Base-by-base conservation (phyloP, 1,284 basidiomycete species). In the Neolentinus lepideus region DNA sequence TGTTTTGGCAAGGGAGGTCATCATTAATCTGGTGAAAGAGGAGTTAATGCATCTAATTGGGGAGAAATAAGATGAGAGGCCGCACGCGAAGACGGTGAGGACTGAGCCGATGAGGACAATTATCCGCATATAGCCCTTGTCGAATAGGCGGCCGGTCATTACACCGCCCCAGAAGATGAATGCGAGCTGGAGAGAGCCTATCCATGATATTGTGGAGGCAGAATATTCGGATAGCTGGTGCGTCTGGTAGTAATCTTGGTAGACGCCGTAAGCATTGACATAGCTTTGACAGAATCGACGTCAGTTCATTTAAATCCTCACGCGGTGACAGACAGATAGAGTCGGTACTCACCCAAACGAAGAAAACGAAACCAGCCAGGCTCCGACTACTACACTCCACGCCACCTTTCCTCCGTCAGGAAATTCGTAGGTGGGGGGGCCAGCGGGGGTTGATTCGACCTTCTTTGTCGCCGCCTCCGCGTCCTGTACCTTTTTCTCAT, bases 11-110 rank as follows among this genome's bases (percentile, higher is more conserved):
- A 73, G 63, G 19, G 69, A 70, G 12, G 70, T 62, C 69, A 73
- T 70, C 60, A 73, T 71, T 3, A 70, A 61, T 6, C 65, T 68
- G n/a, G n/a, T n/a, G n/a, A n/a, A n/a, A n/a, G n/a, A n/a, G n/a
- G n/a, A n/a, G n/a, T n/a, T n/a, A n/a, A n/a, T n/a, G n/a, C n/a
- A n/a, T n/a, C n/a, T 50, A 50, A 16, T 16, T 31, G 4, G 31
- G 46, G 45, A 29, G 24, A 19, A 11, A 4, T 3, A 24, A 2
- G 46, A 52, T 24, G 14, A 46, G 38, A 54, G 29, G 19, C 58
- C 60, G 24, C 54, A 64, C 63, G 59, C 61, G 51, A 66, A 62
- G 16, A 66, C 60, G 52, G 65, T 68, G 16, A 72, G 54, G 9
- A 69, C 21, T 25, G 67, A 68, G 22, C 70, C 70, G 36, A 55